phyloP scores from a whole-genome alignment of 2,329 filamentous ascomycete genomes.

The Aspergillus tubingensis region DNA sequence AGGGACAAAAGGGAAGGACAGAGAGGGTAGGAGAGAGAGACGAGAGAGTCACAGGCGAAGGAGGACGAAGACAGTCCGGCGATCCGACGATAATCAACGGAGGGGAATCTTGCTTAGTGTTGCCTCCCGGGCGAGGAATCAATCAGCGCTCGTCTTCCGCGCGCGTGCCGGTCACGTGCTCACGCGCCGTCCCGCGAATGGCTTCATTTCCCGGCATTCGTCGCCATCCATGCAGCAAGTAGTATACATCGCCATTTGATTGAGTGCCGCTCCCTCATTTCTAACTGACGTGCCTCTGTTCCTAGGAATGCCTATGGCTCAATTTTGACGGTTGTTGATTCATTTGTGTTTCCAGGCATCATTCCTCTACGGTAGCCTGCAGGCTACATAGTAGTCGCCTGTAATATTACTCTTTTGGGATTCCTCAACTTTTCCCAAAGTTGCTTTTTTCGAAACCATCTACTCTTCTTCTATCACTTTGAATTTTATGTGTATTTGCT shows the following conservation, averaged over 20 bases:
- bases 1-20: neutral
- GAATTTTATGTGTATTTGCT: neutral
- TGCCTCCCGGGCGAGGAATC: neutral
- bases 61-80: slow-evolving; percentile 11
- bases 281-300: neutral
- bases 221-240: neutral
- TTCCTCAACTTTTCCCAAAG: neutral
- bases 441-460: neutral
- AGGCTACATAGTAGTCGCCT: neutral
- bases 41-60: slow-evolving; percentile 9
- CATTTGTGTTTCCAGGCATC: slow-evolving; percentile 7
- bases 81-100: slow-evolving; percentile 8
- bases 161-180: slow-evolving; percentile 25
- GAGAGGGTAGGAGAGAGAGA: neutral
- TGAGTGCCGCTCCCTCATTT: neutral
- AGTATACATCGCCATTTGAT: neutral
- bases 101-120: slow-evolving; percentile 1
- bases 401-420: neutral
- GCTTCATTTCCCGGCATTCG: neutral
- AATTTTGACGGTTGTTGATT: neutral
- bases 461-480: neutral
- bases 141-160: slow-evolving; percentile 2
- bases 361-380: slow-evolving; percentile 1
- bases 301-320: neutral
- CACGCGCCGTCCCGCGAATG: slow-evolving; percentile 21